These are phyloP conservation scores for Achlya hypogyna DNA, from an alignment of 352 stramenopile species.

Conservation along the genomic window DNA sequence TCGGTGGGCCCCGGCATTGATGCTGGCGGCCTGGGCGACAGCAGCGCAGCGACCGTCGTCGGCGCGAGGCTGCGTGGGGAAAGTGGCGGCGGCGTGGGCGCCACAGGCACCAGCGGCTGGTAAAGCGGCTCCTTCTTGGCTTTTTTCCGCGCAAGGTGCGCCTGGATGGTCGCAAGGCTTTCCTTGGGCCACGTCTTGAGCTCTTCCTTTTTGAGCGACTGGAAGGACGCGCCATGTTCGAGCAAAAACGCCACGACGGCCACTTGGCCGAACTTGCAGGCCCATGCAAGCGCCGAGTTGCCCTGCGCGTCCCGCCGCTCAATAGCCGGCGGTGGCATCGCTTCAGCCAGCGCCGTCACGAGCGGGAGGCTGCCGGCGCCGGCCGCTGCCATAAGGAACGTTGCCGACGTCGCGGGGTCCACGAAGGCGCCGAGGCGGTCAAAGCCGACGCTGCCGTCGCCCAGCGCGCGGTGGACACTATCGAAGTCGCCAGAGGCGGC, in stretches of 20 bases:
- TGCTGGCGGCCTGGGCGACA: background rate
- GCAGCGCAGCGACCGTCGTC: too few relatives aligned
- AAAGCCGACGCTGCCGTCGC: background rate
- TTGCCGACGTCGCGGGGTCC: conserved; percentile 7
- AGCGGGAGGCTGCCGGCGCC: conserved; percentile 4
- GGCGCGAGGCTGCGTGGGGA: background rate
- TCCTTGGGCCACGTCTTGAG: conserved; percentile 21
- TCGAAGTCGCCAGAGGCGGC: conserved; percentile 10
- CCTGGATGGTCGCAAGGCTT: conserved; percentile 8
- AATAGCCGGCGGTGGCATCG: too few relatives aligned
- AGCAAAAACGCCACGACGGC: background rate
- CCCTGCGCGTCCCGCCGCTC: background rate
- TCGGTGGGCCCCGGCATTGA: background rate
- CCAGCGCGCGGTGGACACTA: background rate
- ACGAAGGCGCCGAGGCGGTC: conserved; percentile 5
- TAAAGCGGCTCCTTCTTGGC: conserved; percentile 3
- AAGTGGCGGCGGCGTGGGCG: background rate
- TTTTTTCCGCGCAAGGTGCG: background rate
- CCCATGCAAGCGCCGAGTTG: conserved; percentile 17
- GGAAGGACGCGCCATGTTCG: conserved; percentile 6
- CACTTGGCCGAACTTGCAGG: conserved; percentile 19
- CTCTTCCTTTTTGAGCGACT: conserved; percentile 15
- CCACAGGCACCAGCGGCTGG: conserved; percentile 13
- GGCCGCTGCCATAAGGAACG: conserved; percentile 16
- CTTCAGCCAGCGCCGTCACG: background rate